phyloP scores from a whole-genome alignment of 768 basidiomycete genomes.

The Dacryopinax primogenitus region DNA sequence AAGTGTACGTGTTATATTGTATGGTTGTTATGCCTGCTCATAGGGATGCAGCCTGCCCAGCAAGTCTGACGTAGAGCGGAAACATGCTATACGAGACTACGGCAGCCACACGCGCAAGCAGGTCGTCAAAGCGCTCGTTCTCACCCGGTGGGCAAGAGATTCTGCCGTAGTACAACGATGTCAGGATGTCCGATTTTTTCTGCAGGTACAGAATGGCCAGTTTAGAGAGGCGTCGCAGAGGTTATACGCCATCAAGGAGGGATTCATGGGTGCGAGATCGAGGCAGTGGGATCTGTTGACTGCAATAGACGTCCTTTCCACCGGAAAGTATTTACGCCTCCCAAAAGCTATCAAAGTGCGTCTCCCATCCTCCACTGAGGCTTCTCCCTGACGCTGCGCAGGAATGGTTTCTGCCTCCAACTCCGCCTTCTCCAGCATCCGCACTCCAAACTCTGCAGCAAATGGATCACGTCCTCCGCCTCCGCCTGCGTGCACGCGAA shows the following conservation, averaged over 20 bases:
- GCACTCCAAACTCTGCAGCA: conserved; percentile 52
- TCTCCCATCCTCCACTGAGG: background rate
- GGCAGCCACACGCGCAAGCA: conserved; percentile 85
- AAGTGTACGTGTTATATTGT: conserved; percentile 48
- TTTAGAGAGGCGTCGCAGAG: conserved; percentile 57
- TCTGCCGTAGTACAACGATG: conserved; percentile 64
- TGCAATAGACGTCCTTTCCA: conserved; percentile 76
- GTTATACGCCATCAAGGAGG: conserved; percentile 52
- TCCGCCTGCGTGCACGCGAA: conserved; percentile 65
- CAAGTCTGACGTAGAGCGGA: conserved; percentile 69
- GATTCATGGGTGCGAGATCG: conserved; percentile 66
- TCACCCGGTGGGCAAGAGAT: conserved; percentile 77
- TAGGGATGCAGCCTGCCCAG: conserved; percentile 46
- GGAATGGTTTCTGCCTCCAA: conserved; percentile 57
- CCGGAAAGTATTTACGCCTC: conserved; percentile 72
- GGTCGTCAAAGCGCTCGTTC: conserved; percentile 75
- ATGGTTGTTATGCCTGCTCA: background rate
- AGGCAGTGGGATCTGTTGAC: conserved; percentile 89
- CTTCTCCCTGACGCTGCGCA: conserved; percentile 24
- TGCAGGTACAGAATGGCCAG: conserved; percentile 72
- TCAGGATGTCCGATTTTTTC: conserved; percentile 77
- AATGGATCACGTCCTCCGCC: conserved; percentile 67
- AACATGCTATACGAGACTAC: conserved; percentile 73
- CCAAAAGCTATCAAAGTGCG: conserved; percentile 67
- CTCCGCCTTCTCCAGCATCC: conserved; percentile 52